Evolutionary conservation across 441 rosid genomes (phyloP).

Genomic region (Populus hybrid): DNA sequence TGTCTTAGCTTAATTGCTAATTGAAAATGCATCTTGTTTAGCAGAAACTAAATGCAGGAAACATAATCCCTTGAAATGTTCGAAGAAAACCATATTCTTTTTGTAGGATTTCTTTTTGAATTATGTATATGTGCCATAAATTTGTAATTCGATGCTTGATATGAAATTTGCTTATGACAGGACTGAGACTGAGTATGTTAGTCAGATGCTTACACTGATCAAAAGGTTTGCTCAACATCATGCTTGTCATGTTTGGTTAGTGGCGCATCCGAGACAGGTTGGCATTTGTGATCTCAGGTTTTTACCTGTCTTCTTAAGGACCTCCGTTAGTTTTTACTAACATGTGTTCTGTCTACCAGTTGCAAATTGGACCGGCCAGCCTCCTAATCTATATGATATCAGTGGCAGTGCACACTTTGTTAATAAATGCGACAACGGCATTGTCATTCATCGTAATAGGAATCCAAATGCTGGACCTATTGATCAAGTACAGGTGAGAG

Average conservation of each 20-base stretch:
- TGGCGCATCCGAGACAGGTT: slow-evolving; percentile 99
- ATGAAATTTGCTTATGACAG: slow-evolving; percentile 36
- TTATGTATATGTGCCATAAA: not conserved
- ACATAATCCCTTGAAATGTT: slow-evolving; percentile 4
- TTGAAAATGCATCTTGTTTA: too few relatives aligned
- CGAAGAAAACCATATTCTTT: not conserved
- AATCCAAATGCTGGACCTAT: slow-evolving; percentile 78
- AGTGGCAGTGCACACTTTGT: slow-evolving; percentile 99
- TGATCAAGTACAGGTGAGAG: slow-evolving; percentile 87
- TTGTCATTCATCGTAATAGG: slow-evolving; percentile 87
- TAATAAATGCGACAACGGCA: slow-evolving; percentile 96
- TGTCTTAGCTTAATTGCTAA: too few relatives aligned
- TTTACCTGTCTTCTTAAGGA: not conserved
- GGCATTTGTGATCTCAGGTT: slow-evolving; percentile 7
- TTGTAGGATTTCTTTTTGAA: not conserved
- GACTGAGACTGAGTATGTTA: slow-evolving; percentile 97
- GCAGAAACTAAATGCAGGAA: slow-evolving; percentile 1
- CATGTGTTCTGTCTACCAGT: slow-evolving; percentile 33
- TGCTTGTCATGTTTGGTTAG: slow-evolving; percentile 96
- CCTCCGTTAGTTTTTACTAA: not conserved
- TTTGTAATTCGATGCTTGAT: not conserved
- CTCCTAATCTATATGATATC: slow-evolving; percentile 92
- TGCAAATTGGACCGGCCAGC: slow-evolving; percentile 84
- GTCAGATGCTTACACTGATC: slow-evolving; percentile 90
- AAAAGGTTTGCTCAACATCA: slow-evolving; percentile 95